Evolutionary conservation across 2,329 filamentous ascomycete genomes (phyloP).

Genomic region (Cercospora citrullina): DNA sequence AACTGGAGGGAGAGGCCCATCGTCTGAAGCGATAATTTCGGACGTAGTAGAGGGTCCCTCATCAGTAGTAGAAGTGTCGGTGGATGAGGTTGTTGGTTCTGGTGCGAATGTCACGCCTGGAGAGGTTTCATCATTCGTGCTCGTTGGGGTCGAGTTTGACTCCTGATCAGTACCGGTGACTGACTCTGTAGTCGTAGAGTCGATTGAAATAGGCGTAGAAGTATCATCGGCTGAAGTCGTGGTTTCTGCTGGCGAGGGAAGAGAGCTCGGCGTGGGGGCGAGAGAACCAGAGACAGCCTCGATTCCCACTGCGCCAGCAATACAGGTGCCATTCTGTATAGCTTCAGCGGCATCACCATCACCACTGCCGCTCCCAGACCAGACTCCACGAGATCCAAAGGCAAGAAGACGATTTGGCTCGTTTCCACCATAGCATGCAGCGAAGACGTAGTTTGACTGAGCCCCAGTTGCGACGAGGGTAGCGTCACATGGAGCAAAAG

Average conservation of each 20-base stretch:
- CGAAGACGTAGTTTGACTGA: conserved; percentile 8
- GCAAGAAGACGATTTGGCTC: conserved; percentile 1
- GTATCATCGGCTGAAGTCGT: neutral
- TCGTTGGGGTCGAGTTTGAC: neutral
- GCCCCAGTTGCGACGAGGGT: neutral
- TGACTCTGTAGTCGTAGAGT: neutral
- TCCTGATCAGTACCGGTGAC: neutral
- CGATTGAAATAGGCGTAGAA: neutral
- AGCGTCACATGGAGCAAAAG: conserved; percentile 8
- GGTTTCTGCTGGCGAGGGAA: neutral
- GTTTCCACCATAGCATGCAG: conserved; percentile 5
- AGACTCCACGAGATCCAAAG: conserved; percentile 6
- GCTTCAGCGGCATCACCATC: conserved; percentile 7
- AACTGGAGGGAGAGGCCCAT: neutral
- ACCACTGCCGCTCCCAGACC: neutral
- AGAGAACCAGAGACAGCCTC: conserved; percentile 8
- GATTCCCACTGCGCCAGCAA: neutral
- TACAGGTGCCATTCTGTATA: conserved; percentile 8
- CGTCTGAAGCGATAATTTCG: neutral
- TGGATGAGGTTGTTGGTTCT: neutral
- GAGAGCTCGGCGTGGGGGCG: neutral
- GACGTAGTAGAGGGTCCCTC: neutral
- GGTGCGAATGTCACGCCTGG: neutral
- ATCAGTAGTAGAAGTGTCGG: neutral
- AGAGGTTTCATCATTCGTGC: neutral